Evolutionary conservation across 2,329 filamentous ascomycete species (phyloP).

Genomic region (Dothiorella sarmentorum): DNA sequence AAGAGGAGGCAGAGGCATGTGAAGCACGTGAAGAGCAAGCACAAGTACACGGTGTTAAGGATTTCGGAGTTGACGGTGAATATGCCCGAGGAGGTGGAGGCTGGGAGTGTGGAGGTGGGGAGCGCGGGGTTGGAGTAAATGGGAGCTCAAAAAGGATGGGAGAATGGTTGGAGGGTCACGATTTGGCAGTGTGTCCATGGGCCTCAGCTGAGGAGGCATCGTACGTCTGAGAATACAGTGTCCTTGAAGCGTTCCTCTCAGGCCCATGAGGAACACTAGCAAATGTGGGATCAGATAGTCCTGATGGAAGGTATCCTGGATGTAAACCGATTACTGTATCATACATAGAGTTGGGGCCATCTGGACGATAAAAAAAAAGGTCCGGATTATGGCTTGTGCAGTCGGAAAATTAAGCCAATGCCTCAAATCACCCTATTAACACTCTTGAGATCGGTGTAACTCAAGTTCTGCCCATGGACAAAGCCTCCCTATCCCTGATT

Average conservation of each 20-base stretch:
- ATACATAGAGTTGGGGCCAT: background rate
- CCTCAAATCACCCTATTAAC: no score
- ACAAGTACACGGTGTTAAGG: constrained; percentile 79
- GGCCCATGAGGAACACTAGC: background rate
- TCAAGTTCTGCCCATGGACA: no score
- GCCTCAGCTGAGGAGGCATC: no score
- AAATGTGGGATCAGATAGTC: background rate
- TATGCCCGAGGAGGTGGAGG: constrained; percentile 52
- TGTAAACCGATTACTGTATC: background rate
- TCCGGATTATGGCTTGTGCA: background rate
- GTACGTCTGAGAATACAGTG: no score
- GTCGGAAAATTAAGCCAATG: background rate
- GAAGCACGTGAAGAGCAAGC: constrained; percentile 82
- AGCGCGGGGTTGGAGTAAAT: background rate
- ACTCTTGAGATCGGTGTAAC: no score
- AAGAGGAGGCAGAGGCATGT: constrained; percentile 64
- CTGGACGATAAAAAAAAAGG: background rate
- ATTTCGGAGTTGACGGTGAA: constrained; percentile 77
- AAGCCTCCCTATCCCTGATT: no score
- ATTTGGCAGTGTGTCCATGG: no score
- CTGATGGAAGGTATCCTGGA: background rate
- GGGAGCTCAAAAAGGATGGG: background rate
- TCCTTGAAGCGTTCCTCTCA: background rate
- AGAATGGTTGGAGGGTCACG: no score
- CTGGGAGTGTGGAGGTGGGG: constrained; percentile 30